Evolutionary conservation across 495 filamentous ascomycete genomes (phyloP).

Genomic region (Neohortaea acidophila): DNA sequence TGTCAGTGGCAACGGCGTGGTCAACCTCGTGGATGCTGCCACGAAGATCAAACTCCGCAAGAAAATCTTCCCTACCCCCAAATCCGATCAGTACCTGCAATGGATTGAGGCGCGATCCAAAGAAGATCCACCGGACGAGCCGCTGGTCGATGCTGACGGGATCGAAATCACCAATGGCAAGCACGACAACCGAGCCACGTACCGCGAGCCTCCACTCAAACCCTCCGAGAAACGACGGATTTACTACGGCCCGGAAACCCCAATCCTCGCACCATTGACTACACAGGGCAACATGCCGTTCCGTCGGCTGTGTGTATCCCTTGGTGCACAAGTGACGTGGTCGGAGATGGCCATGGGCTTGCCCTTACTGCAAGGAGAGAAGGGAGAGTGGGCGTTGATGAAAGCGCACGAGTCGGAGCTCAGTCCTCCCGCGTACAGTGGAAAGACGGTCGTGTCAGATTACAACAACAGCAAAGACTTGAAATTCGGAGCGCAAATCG

Average conservation of each 20-base stretch:
- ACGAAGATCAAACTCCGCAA: conserved; percentile 56
- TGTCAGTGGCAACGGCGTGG: conserved; percentile 44
- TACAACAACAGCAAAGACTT: conserved; percentile 73
- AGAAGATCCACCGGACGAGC: background rate
- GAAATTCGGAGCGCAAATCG: conserved; percentile 82
- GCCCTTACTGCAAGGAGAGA: conserved; percentile 79
- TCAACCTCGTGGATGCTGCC: conserved; percentile 53
- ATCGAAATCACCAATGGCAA: conserved; percentile 9
- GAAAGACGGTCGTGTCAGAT: conserved; percentile 40
- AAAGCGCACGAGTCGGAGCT: conserved; percentile 74
- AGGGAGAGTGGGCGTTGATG: conserved; percentile 86
- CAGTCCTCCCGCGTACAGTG: conserved; percentile 43
- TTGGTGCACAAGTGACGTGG: conserved; percentile 87
- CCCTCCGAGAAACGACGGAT: conserved; percentile 84
- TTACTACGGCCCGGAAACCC: conserved; percentile 88
- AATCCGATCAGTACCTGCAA: conserved; percentile 56
- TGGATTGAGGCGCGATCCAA: conserved; percentile 49
- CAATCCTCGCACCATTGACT: conserved; percentile 72
- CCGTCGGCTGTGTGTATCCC: conserved; percentile 73
- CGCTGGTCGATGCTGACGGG: conserved; percentile 5
- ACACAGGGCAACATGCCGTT: conserved; percentile 98
- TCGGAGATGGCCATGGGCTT: conserved; percentile 96
- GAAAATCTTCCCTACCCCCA: conserved; percentile 48
- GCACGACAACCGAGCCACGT: conserved; percentile 62
- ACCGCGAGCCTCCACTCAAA: conserved; percentile 66